phyloP scores from a whole-genome alignment of 352 stramenopile species.

The Pythium plurisporium region DNA sequence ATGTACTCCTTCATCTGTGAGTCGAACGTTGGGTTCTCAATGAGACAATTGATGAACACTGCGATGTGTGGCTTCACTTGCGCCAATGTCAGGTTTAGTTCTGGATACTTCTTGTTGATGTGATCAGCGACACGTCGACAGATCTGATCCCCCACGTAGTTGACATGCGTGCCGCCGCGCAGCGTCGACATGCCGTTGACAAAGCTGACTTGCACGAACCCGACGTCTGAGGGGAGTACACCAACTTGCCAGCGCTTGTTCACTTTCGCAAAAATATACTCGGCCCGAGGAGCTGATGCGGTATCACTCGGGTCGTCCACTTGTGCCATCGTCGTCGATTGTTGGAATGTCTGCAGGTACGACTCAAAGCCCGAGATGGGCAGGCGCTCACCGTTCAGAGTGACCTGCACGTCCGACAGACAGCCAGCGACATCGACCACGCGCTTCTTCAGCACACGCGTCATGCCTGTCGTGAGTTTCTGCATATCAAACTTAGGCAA shows the following conservation, averaged over 20 bases:
- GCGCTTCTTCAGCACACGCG: slow-evolving; percentile 93
- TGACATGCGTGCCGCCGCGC: slow-evolving; percentile 96
- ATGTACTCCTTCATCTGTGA: slow-evolving; percentile 99
- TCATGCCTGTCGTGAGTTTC: slow-evolving; percentile 91
- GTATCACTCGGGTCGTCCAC: background rate
- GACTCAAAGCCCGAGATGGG: slow-evolving; percentile 95
- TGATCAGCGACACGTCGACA: slow-evolving; percentile 89
- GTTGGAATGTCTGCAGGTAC: slow-evolving; percentile 91
- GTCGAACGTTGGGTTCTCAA: slow-evolving; percentile 99
- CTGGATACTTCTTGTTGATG: slow-evolving; percentile 95
- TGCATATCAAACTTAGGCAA: slow-evolving; percentile 95
- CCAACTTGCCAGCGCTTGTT: slow-evolving; percentile 96
- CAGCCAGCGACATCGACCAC: slow-evolving; percentile 98
- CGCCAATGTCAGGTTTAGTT: slow-evolving; percentile 82
- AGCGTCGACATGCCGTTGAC: slow-evolving; percentile 98
- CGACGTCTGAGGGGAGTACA: slow-evolving; percentile 85
- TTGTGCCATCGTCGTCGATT: slow-evolving; percentile 40
- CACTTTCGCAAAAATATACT: slow-evolving; percentile 91
- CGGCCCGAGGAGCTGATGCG: slow-evolving; percentile 9
- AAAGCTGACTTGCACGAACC: slow-evolving; percentile 98
- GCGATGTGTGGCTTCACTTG: slow-evolving; percentile 98
- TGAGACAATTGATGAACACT: slow-evolving; percentile 98
- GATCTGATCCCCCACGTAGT: slow-evolving; percentile 83
- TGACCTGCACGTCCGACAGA: slow-evolving; percentile 90
- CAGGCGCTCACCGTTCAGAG: slow-evolving; percentile 88